Base-by-base conservation (phyloP, 2,329 filamentous ascomycete species). In the Macroventuria anomochaeta region DNA sequence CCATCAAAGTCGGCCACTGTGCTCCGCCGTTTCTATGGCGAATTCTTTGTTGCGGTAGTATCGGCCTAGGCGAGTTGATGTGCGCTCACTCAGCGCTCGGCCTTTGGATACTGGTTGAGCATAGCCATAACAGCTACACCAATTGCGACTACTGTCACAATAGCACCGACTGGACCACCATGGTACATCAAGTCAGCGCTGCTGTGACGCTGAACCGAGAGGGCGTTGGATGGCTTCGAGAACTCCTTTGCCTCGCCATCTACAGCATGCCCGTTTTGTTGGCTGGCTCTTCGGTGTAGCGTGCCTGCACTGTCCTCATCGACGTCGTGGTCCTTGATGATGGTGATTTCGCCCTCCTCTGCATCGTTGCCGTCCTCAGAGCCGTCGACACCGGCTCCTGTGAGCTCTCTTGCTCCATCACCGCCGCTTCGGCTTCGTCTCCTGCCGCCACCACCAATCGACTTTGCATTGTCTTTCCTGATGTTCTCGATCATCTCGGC, bases 401-500 rank as follows among this genome's bases (percentile, higher is more conserved):
- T 25, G 12, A 43, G 34, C 13, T 63, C 54, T 40, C 42, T 42
- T 20, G 56, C 42, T 26, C 38, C 40, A 25, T 65, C 56, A 47
- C 57, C 60, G 28, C 64, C 56, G 44, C 68, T 72, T 41, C 63
- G 60, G 47, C 68, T 67, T 31, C 62, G 62, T 25, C 62, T 64
- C 21, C 64, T 65, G 36, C 62, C 63, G 20, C 69, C 69, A 55
- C 71, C 67, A 46, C 52, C 58, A 29, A 63, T 76, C 3, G 76
- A 76, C n/a, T 75, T 78, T 26, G 75, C 76, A 63, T 87, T 85
- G 63, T 92, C 87, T 64, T 80, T 82, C 46, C 92, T 85, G 50
- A 97, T 88, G 61, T 88, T 88, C 64, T 90, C 81, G 11, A 97
- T 87, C 91, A 97, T 95, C 70, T 96, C 90, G 1, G 89, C 88